Evolutionary conservation across 2,329 filamentous ascomycete species (phyloP), one percentile per base, ranked within the genome.

Genomic region (Zasmidium citrigriseum): DNA sequence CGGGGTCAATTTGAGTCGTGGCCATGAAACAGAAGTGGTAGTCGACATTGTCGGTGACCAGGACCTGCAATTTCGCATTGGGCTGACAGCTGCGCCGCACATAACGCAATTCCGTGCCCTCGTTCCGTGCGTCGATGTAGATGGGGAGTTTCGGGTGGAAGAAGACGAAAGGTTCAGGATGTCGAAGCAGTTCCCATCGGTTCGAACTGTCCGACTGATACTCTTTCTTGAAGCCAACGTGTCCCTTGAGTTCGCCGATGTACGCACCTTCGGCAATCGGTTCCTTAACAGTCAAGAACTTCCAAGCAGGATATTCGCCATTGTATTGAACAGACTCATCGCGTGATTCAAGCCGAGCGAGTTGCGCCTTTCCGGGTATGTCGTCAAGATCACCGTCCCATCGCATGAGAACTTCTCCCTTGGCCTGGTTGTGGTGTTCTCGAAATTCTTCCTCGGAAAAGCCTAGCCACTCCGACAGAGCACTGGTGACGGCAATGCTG

Each of bases 1-100:
- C 66, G 82, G 83, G 23, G 80, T 90, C 68, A 84, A 98, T 92
- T 38, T 88, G 82, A 54, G 89, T 84, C 66, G 90, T 90, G 67
- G 91, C 92, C 59, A 96, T 86, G 63, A 97, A 88, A 84, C 93
- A 97, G 73, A 98, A 96, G 71, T 95, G 91, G 70, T 93, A 96
- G 64, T 93, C 88, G 1, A 86, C 87, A 2, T 84, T 83, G 48
- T 86, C 87, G 1, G 90, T 90, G 49, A 97, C 84, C 64, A 92
- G 90, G 0, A 93, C 96, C 71, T 95, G 93, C 67, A 98, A 80
- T 27, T 85, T 83, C n/a, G 95, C 86, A 70, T 98, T 99, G 1
- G 95, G 91, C 61, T 85, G 86, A 77, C 95, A 99, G 68, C 95
- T 98, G 64, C 93, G 86, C 57, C 95, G 86, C n/a, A 96, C 87